A percentile compares a stretch with the other conserved stretches of the same genome.
These are phyloP conservation scores for Bocquillonia castaneifolia DNA, from an alignment of 441 rosid genomes.

Conservation along the genomic window DNA sequence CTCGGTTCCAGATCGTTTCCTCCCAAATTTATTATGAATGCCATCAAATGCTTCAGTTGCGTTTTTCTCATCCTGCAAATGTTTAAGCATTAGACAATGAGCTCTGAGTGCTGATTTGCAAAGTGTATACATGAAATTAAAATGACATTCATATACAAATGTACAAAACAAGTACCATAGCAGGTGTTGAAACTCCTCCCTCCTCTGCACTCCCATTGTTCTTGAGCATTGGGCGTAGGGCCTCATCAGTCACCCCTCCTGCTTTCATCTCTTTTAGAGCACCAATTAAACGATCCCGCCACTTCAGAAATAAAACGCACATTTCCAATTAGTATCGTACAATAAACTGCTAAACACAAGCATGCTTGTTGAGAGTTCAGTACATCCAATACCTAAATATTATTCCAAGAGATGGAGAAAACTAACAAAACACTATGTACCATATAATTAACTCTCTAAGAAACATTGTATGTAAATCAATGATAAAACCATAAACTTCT, in stretches of 20 bases:
- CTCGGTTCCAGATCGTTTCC: conserved; percentile 69
- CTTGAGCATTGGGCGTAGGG: conserved; percentile 40
- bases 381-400: not conserved
- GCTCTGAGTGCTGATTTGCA: conserved; percentile 15
- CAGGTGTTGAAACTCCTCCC: conserved; percentile 44
- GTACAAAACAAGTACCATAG: conserved; percentile 42
- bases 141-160: conserved; percentile 12
- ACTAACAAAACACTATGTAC: not conserved
- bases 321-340: conserved; percentile 16
- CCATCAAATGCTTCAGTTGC: conserved; percentile 37
- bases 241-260: conserved; percentile 50
- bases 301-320: conserved; percentile 46
- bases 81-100: conserved; percentile 26
- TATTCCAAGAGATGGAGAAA: not conserved
- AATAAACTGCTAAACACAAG: conserved; percentile 8
- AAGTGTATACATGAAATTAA: conserved; percentile 14
- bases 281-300: conserved; percentile 83
- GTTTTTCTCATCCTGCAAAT: conserved; percentile 52
- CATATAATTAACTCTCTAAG: not conserved
- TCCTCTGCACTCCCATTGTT: conserved; percentile 50
- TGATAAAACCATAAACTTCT: not conserved
- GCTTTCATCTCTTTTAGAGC: conserved; percentile 72
- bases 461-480: not conserved
- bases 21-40: conserved; percentile 38
- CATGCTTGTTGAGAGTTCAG: not conserved